Conservation (phyloP, 345 rosid genomes). For the Pelargonium nanum region DNA sequence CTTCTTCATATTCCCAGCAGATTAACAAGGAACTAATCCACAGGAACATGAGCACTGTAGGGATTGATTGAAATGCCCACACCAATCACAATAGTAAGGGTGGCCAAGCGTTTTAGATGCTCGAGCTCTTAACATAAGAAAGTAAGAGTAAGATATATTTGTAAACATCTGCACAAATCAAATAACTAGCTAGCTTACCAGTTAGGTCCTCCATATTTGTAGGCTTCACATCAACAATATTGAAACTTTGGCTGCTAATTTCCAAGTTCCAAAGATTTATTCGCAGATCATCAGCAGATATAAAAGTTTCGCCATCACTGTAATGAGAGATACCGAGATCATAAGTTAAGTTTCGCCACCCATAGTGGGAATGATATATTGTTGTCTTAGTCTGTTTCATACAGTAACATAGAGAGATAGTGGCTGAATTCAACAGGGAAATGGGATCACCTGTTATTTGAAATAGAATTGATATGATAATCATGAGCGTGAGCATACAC, state of each 20-base stretch:
- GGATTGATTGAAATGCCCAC: background rate
- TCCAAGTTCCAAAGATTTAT: conserved; percentile 99
- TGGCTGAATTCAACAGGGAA: conserved; percentile 1
- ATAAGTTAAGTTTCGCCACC: background rate
- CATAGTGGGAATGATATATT: too few species aligned
- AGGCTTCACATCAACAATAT: conserved; percentile 96
- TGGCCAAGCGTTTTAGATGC: background rate
- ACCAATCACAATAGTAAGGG: background rate
- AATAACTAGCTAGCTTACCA: conserved; percentile 34
- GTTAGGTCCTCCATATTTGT: conserved; percentile 97
- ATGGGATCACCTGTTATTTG: conserved; percentile 67
- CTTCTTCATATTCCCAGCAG: too few species aligned
- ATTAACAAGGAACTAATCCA: too few species aligned
- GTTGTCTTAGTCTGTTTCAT: too few species aligned
- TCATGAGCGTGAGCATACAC: conserved; percentile 98
- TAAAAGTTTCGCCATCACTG: conserved; percentile 93
- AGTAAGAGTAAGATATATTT: background rate
- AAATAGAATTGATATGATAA: conserved; percentile 96
- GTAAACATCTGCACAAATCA: background rate
- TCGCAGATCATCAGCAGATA: conserved; percentile 95
- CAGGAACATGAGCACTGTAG: too few species aligned
- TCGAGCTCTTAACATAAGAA: background rate
- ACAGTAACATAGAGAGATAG: background rate
- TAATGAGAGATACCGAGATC: conserved; percentile 8
- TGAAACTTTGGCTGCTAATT: conserved; percentile 88